Conservation (phyloP, 2,329 filamentous ascomycete species). For the Thermothelomyces thermophilus region DNA sequence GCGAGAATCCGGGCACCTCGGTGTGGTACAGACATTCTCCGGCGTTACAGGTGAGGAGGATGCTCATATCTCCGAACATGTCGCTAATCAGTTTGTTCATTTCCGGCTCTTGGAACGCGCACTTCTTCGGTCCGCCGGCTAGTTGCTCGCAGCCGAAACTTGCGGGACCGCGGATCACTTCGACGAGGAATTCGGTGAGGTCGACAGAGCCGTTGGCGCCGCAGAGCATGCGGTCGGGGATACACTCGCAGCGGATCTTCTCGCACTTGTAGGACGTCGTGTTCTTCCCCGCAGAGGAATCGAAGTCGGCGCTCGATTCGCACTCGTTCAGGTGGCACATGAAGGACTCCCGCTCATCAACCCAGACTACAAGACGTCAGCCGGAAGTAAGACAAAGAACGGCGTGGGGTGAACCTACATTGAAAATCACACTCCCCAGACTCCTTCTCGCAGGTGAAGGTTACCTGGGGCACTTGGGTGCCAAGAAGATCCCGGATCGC, state of each 20-base stretch:
- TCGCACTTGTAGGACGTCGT: constrained; percentile 79
- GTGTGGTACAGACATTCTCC: constrained; percentile 93
- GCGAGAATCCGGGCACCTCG: constrained; percentile 83
- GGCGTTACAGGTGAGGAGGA: constrained; percentile 71
- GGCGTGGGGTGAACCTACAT: constrained; percentile 48
- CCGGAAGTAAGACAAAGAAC: not conserved
- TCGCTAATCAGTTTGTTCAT: constrained; percentile 86
- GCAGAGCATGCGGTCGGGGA: constrained; percentile 88
- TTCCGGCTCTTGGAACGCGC: constrained; percentile 80
- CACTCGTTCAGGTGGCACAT: constrained; percentile 87
- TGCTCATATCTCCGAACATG: constrained; percentile 88
- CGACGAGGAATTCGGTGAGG: constrained; percentile 77
- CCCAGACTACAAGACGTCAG: constrained; percentile 63
- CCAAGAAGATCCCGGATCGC: constrained; percentile 86
- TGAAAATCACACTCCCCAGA: constrained; percentile 84
- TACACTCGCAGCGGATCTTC: constrained; percentile 78
- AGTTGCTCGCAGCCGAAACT: constrained; percentile 68
- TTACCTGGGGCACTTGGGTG: constrained; percentile 82
- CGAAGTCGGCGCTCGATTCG: constrained; percentile 62
- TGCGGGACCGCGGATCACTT: constrained; percentile 81
- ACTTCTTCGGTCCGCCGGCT: constrained; percentile 57
- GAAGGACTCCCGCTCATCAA: constrained; percentile 89
- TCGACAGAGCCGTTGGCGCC: constrained; percentile 88
- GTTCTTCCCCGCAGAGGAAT: constrained; percentile 65
- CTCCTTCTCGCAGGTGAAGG: constrained; percentile 79